phyloP scores from a whole-genome alignment of 140 eudicot genomes.

The Cichorium intybus region DNA sequence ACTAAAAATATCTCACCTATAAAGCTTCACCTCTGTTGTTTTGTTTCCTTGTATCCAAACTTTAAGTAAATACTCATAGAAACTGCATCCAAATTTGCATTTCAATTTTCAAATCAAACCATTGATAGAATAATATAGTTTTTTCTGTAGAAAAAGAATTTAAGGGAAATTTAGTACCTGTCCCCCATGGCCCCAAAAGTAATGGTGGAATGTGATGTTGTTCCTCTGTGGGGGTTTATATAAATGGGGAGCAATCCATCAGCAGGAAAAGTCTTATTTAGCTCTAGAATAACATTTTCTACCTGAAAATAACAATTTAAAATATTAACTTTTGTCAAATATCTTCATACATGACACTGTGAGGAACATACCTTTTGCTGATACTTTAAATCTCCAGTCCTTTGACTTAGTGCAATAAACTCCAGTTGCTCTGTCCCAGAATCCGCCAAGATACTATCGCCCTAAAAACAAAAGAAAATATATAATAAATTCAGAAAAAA shows the following conservation, averaged over 20 bases:
- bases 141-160: not conserved
- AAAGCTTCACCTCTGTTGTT: conserved; percentile 76
- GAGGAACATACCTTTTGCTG: conserved; percentile 66
- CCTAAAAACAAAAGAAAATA: conserved; percentile 40
- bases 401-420: conserved; percentile 84
- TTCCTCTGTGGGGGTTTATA: conserved; percentile 79
- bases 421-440: conserved; percentile 98
- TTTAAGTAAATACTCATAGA: conserved; percentile 94
- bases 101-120: not conserved
- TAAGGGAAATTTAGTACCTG: conserved; percentile 45
- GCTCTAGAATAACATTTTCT: conserved; percentile 76
- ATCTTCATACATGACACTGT: not conserved
- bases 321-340: not conserved
- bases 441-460: conserved; percentile 93
- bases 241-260: conserved; percentile 95
- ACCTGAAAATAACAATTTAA: conserved; percentile 50
- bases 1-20: conserved; percentile 51
- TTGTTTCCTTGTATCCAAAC: conserved; percentile 99
- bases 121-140: not conserved
- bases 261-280: conserved; percentile 81
- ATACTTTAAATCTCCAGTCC: conserved; percentile 87
- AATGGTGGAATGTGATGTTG: conserved; percentile 80
- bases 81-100: conserved; percentile 53
- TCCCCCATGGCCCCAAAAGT: conserved; percentile 99
- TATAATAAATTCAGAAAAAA: not conserved